Percentiles rank a stretch among this genome's conserved stretches.
Evolutionary conservation across 257 asterid genomes (phyloP).

Genomic region (Gardenia jasminoides): DNA sequence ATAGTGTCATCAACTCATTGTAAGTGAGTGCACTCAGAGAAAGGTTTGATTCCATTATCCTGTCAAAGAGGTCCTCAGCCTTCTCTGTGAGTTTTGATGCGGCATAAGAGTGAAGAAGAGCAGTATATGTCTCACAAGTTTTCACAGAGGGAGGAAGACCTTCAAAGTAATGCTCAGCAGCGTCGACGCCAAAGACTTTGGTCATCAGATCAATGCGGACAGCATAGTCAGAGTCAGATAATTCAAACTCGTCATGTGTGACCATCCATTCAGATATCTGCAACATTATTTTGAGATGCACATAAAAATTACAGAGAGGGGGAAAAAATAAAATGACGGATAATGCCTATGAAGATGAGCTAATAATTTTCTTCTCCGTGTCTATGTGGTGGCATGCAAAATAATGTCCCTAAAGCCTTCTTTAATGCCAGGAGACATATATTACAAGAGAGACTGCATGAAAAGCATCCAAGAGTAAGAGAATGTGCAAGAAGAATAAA

Average conservation of each 20-base stretch:
- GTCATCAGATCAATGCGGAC: constrained; percentile 78
- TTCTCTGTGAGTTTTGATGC: constrained; percentile 54
- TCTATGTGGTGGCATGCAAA: too few species aligned
- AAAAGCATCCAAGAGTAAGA: too few species aligned
- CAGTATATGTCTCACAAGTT: constrained; percentile 85
- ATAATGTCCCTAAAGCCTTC: too few species aligned
- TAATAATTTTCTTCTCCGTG: background rate
- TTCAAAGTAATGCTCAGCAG: constrained; percentile 91
- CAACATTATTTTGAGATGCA: constrained; percentile 27
- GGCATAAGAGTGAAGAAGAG: constrained; percentile 91
- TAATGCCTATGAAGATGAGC: background rate
- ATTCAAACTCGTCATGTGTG: constrained; percentile 53
- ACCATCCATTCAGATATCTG: constrained; percentile 98
- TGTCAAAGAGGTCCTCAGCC: constrained; percentile 67
- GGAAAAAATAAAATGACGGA: background rate
- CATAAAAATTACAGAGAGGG: constrained; percentile 8
- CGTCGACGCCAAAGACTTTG: constrained; percentile 86
- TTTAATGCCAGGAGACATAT: too few species aligned
- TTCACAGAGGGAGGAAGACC: constrained; percentile 59
- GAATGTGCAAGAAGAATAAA: background rate
- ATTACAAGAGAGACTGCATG: too few species aligned
- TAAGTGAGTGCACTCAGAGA: constrained; percentile 67
- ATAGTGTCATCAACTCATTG: constrained; percentile 89
- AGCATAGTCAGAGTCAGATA: constrained; percentile 79
- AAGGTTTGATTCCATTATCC: constrained; percentile 59